Evolutionary conservation across 2,329 filamentous ascomycete species (phyloP).

Genomic region (Colletotrichum sojae): DNA sequence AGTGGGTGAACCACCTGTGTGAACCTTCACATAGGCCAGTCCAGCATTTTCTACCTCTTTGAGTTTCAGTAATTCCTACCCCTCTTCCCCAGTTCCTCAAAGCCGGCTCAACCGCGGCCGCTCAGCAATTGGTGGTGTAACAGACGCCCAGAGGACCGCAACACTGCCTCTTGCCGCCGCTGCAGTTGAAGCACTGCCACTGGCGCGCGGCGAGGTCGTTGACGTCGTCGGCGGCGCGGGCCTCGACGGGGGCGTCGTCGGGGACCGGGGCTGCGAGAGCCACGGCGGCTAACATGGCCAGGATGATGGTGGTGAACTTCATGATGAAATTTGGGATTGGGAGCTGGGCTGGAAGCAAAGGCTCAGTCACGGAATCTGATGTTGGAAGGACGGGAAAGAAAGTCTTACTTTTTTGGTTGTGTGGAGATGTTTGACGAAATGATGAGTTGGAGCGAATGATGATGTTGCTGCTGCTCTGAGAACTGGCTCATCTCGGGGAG

Average conservation of each 20-base stretch:
- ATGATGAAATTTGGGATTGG: neutral
- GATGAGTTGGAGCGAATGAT: no score
- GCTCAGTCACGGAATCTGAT: neutral
- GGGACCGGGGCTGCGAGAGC: neutral
- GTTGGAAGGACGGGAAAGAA: neutral
- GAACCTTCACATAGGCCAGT: neutral
- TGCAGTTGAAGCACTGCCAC: slow-evolving; percentile 3
- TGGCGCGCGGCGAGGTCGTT: neutral
- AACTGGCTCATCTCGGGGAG: no score
- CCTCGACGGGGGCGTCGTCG: neutral
- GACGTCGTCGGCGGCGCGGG: neutral
- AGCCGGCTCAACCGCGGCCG: neutral
- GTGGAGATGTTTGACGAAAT: no score
- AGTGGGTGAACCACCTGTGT: no score
- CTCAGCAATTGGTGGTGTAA: neutral
- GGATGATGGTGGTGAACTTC: neutral
- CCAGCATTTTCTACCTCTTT: neutral
- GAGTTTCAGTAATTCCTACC: no score
- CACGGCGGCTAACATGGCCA: neutral
- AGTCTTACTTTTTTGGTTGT: no score
- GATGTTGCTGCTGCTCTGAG: no score
- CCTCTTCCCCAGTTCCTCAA: neutral
- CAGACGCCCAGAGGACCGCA: neutral
- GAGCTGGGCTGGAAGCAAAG: neutral
- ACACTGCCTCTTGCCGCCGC: neutral